Base-by-base conservation (phyloP, 1,284 basidiomycete species). In the Ustilago xerochloae region DNA sequence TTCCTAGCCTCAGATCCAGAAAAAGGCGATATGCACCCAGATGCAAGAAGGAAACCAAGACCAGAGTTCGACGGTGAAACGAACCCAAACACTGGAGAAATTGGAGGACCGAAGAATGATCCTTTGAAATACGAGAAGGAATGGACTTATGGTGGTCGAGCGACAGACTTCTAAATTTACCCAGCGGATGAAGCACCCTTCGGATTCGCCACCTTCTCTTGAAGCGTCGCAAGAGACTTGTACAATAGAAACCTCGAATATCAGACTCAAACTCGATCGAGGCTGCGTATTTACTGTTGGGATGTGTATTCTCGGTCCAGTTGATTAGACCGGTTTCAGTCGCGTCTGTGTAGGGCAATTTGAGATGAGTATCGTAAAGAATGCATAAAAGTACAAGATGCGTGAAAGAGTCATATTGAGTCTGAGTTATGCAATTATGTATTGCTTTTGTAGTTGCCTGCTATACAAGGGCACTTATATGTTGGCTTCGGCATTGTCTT, bases 41-140 rank as follows among this genome's bases (percentile, higher is more conserved):
- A 86, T 50, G 81, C 83, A 15, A 68, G 84, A n/a, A 52, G 63
- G 15, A 80, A 79, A 50, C 84, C 85, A 0, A 62, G 65, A 38
- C 81, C 84, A 1, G 86, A 87, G 48, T 89, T 89, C 56, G 85
- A 88, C 55, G 88, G 88, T 5, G 87, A 88, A 9, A 75, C 79
- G 0, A 88, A 89, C 77, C 88, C 88, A 3, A 77, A 77, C 18
- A 89, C 88, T 30, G 88, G 88, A 16, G 88, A 89, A 75, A 73
- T 86, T 8, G 88, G 88, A 0, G 88, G 88, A 0, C 88, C 88
- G 1, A 89, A 89, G 81, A 84, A 85, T 18, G 88, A 89, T 75
- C 88, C 88, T 18, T 84, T 89, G 58, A 81, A 65, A 28, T 84
- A 82, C 74, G 71, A 79, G 32, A 68, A 73, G 45, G 84, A 85